These are phyloP conservation scores for Chondrostereum purpureum DNA, from an alignment of 1,284 basidiomycete species.

Conservation along the genomic window DNA sequence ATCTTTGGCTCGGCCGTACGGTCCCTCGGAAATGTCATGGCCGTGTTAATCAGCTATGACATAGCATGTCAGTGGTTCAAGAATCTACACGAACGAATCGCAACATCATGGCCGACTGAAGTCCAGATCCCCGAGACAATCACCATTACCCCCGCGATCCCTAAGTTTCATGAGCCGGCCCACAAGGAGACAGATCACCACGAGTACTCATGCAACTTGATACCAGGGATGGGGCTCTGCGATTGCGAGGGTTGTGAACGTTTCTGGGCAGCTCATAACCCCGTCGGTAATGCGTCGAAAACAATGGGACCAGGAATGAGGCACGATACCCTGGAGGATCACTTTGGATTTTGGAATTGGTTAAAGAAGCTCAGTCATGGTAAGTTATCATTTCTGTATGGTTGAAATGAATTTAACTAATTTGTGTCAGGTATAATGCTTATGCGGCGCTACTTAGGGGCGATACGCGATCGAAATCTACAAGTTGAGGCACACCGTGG, in stretches of 20 bases:
- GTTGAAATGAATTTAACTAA: not conserved
- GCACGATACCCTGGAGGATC: conserved; percentile 19
- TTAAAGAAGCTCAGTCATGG: conserved; percentile 15
- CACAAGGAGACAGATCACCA: too few species aligned
- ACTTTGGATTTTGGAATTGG: conserved; percentile 15
- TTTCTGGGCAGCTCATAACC: not conserved
- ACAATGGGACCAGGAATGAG: conserved; percentile 12
- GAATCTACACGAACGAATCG: not conserved
- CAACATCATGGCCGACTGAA: too few species aligned
- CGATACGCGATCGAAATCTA: conserved; percentile 10
- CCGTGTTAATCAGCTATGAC: not conserved
- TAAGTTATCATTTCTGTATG: conserved; percentile 4
- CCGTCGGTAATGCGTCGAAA: conserved; percentile 8
- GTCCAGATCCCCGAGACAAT: too few species aligned
- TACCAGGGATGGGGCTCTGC: not conserved
- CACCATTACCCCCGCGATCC: too few species aligned
- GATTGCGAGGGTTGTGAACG: not conserved
- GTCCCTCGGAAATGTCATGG: not conserved
- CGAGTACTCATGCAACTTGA: too few species aligned
- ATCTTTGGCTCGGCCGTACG: not conserved
- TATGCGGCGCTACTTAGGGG: conserved; percentile 8
- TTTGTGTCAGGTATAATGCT: conserved; percentile 7
- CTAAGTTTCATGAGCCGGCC: too few species aligned
- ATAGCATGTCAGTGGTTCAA: too few species aligned
- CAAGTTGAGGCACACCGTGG: conserved; percentile 9